Conservation (phyloP, 2,329 filamentous ascomycete species). For the Thielaviopsis musarum region DNA sequence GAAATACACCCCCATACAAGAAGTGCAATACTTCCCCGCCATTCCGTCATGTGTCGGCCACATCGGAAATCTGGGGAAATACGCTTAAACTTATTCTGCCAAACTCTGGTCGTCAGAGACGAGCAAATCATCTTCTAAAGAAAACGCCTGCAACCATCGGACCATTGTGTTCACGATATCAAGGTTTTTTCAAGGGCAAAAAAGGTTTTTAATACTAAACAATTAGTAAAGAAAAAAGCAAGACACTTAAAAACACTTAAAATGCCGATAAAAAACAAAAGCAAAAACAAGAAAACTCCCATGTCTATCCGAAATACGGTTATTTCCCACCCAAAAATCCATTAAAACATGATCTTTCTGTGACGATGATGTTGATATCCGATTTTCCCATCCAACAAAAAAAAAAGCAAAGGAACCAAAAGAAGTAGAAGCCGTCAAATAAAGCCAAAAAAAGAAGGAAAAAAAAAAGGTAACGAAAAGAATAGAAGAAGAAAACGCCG, state of each 20-base stretch:
- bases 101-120: too few relatives aligned
- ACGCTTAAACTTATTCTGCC: too few relatives aligned
- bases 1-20: too few relatives aligned
- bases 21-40: too few relatives aligned
- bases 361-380: neutral
- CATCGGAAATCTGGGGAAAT: too few relatives aligned
- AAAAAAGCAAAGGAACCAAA: neutral
- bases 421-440: neutral
- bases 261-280: neutral
- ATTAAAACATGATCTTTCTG: constrained; percentile 1
- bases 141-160: too few relatives aligned
- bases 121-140: too few relatives aligned
- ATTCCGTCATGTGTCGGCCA: too few relatives aligned
- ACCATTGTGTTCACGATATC: too few relatives aligned
- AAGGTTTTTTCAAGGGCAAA: too few relatives aligned
- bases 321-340: neutral
- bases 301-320: neutral
- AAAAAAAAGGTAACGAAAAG: constrained; percentile 4
- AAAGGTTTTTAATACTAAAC: too few relatives aligned
- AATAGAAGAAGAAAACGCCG: neutral
- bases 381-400: constrained; percentile 1
- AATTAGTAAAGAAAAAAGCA: neutral
- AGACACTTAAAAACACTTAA: neutral
- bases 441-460: constrained; percentile 4
- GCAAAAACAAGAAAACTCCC: neutral